Conservation (phyloP, 1,139 yeast genomes). For the Magnusiomyces fungicola region DNA sequence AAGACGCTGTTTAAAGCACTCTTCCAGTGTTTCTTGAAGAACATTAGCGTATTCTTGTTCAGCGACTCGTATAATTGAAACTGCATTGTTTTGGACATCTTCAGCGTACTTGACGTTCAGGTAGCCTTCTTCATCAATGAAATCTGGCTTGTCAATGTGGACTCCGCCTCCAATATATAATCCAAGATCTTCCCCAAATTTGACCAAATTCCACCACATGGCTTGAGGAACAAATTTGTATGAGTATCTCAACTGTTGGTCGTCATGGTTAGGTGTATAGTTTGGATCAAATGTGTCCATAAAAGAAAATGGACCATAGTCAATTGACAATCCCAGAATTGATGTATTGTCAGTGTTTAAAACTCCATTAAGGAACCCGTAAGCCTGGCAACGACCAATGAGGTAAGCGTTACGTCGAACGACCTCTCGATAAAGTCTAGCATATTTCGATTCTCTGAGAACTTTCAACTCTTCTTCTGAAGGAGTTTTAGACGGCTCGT, state of each 20-base stretch:
- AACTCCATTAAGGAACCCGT: conserved; percentile 91
- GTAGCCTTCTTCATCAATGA: conserved; percentile 26
- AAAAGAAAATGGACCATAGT: conserved; percentile 91
- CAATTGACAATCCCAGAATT: conserved; percentile 75
- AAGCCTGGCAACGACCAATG: conserved; percentile 82
- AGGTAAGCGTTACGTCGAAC: conserved; percentile 65
- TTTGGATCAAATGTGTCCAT: conserved; percentile 76
- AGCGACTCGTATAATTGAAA: conserved; percentile 53
- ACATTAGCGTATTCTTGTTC: conserved; percentile 59
- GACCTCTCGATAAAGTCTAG: conserved; percentile 62
- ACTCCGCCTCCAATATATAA: conserved; percentile 62
- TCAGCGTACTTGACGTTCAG: conserved; percentile 44
- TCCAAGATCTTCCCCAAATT: conserved; percentile 78
- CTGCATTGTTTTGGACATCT: conserved; percentile 51
- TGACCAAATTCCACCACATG: conserved; percentile 88
- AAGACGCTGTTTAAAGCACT: conserved; percentile 55
- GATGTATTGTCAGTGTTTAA: conserved; percentile 92
- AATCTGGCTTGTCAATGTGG: conserved; percentile 38
- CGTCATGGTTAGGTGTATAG: conserved; percentile 89
- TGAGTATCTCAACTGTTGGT: conserved; percentile 60
- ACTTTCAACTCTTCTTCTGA: conserved; percentile 19
- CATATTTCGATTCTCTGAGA: conserved; percentile 44
- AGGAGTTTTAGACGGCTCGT: conserved; percentile 10
- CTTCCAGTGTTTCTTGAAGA: conserved; percentile 54
- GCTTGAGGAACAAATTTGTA: conserved; percentile 77